Evolutionary conservation across 441 rosid species (phyloP), one percentile per base, ranked within the genome.

Genomic region (Adansonia rubrostipa): DNA sequence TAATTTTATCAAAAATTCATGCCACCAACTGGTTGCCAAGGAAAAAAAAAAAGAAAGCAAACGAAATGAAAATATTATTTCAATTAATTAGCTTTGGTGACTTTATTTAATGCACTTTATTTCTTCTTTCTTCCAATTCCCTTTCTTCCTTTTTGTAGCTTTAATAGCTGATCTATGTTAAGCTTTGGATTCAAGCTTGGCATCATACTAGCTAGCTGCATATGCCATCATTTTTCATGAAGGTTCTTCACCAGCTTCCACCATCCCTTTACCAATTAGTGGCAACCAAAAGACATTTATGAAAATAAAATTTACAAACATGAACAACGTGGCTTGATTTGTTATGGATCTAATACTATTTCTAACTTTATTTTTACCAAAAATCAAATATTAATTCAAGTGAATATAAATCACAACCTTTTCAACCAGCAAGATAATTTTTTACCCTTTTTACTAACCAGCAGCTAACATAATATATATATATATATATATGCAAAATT

Each of bases 141-240:
- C 33, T 74, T 50, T 81, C 72, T 48, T 53, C 70, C 57, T 70
- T 53, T 74, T 57, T 67, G 11, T 81, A 68, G 63, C 61, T 76
- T 69, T 79, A 57, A 61, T 14, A 64, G 51, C 64, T 33, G 22
- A 1, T 58, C 33, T 58, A 9, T 58, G 64, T 58, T 11, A 58
- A 58, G 71, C 69, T 85, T 85, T 84, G 62, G 63, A 71, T 69
- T 75, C 73, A 83, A 87, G 85, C 51, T 66, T 66, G 71, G 71
- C 70, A 40, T 65, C 70, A 65, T 22, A 15, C 48, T 6, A 54
- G 60, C 60, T n/a, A 20, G 20, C 5, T 50, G 4, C 4, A 58
- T 60, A 24, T 62, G 67, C 17, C 67, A 4, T 28, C 42, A 28
- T 61, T 61, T 24, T 13, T 62, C 1, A 28, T 62, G 44, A 36